These are phyloP conservation scores for Brettanomyces custersianus DNA, from an alignment of 805 yeast species.

Conservation along the genomic window DNA sequence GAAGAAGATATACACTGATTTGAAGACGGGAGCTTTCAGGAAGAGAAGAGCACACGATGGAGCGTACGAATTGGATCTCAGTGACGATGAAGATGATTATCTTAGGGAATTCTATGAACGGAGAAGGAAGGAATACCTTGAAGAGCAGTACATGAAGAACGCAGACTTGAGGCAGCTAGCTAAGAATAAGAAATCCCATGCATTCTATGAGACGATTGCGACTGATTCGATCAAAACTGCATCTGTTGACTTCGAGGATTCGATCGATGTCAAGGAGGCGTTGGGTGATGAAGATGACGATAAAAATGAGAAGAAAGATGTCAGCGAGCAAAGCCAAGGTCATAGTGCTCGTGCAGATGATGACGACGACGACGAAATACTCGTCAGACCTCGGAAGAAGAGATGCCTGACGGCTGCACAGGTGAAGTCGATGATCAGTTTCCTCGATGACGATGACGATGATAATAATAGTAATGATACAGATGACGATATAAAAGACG, in stretches of 20 bases:
- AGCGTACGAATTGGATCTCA: slow-evolving; percentile 52
- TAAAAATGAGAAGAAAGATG: slow-evolving; percentile 19
- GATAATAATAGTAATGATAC: slow-evolving; percentile 17
- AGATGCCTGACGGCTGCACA: slow-evolving; percentile 25
- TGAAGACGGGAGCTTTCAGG: slow-evolving; percentile 63
- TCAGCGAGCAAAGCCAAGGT: slow-evolving; percentile 6
- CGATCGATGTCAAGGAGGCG: slow-evolving; percentile 21
- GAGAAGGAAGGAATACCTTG: slow-evolving; percentile 34
- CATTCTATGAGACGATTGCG: slow-evolving; percentile 58
- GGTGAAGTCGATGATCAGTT: slow-evolving; percentile 19
- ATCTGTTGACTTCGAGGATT: slow-evolving; percentile 19
- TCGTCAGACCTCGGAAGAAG: slow-evolving; percentile 20
- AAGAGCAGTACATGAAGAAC: slow-evolving; percentile 35
- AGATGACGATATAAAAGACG: slow-evolving; percentile 28
- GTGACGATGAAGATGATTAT: slow-evolving; percentile 64
- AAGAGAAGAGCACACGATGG: slow-evolving; percentile 44
- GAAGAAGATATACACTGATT: slow-evolving; percentile 58
- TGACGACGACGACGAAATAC: slow-evolving; percentile 19
- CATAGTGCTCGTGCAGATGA: slow-evolving; percentile 12
- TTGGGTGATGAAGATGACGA: slow-evolving; percentile 13
- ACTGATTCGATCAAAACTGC: slow-evolving; percentile 20
- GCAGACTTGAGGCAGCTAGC: slow-evolving; percentile 34
- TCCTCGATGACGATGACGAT: slow-evolving; percentile 18
- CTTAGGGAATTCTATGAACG: slow-evolving; percentile 28
- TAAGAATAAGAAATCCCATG: slow-evolving; percentile 48